Evolutionary conservation across 169 alveolate species (phyloP).

Genomic region (Eimeria necatrix): DNA sequence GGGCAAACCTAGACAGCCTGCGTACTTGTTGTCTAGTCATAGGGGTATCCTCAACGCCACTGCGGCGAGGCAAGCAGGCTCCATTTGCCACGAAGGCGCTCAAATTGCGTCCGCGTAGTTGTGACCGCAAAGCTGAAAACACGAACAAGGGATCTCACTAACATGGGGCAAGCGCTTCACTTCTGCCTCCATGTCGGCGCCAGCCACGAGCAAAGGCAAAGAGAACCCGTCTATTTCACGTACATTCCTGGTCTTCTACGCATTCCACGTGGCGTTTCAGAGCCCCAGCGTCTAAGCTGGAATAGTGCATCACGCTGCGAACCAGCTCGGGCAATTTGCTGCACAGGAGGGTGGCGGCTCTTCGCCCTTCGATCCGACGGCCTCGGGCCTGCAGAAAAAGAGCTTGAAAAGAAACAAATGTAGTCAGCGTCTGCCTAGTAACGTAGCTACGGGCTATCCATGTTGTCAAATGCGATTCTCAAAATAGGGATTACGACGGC

Average conservation of each 20-base stretch:
- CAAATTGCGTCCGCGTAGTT: conserved; percentile 82
- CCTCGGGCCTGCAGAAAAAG: conserved; percentile 68
- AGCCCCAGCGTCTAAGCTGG: conserved; percentile 35
- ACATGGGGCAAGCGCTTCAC: not conserved
- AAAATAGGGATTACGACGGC: too few species aligned
- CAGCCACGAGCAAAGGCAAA: not conserved
- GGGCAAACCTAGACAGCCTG: not conserved
- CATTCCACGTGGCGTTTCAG: conserved; percentile 61
- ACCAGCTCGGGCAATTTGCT: conserved; percentile 67
- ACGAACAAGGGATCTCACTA: not conserved
- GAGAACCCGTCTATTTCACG: not conserved
- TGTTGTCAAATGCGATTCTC: too few species aligned
- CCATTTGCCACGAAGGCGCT: conserved; percentile 90
- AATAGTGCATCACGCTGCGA: conserved; percentile 55
- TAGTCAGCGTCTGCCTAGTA: too few species aligned
- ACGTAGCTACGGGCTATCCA: too few species aligned
- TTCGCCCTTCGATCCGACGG: conserved; percentile 79
- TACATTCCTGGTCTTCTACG: conserved; percentile 81
- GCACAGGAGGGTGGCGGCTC: conserved; percentile 75
- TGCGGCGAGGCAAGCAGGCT: conserved; percentile 87
- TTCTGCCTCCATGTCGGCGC: not conserved
- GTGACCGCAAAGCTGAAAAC: conserved; percentile 77
- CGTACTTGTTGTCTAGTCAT: conserved; percentile 71
- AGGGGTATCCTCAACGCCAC: conserved; percentile 85
- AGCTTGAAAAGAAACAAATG: not conserved